phyloP scores from a whole-genome alignment of 1,284 basidiomycete species.

The Ceratobasidium sp. region DNA sequence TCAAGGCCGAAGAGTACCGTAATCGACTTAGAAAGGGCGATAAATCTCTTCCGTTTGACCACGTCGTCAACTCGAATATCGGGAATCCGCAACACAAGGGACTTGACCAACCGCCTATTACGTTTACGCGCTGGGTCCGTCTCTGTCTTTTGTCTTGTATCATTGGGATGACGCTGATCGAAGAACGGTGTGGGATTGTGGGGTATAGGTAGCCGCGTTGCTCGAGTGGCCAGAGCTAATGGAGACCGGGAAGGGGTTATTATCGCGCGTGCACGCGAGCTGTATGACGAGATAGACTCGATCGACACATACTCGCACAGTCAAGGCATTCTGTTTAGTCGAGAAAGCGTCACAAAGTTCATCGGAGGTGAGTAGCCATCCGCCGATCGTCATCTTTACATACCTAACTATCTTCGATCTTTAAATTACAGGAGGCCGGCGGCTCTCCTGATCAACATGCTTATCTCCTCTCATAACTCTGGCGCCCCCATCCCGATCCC shows the following conservation, averaged over 20 bases:
- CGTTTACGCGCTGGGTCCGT: constrained; percentile 90
- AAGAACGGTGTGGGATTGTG: constrained; percentile 14
- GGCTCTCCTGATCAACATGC: constrained; percentile 88
- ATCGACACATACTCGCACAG: constrained; percentile 97
- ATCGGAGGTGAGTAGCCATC: constrained; percentile 73
- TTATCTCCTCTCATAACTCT: constrained; percentile 72
- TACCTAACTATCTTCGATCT: background rate
- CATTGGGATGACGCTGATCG: constrained; percentile 9
- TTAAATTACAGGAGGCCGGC: constrained; percentile 77
- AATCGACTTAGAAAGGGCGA: constrained; percentile 70
- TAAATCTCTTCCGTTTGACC: constrained; percentile 80
- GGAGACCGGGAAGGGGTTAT: constrained; percentile 72
- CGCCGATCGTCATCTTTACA: background rate
- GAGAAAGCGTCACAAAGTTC: constrained; percentile 90
- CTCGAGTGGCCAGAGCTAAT: constrained; percentile 93
- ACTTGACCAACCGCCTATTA: constrained; percentile 92
- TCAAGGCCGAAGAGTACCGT: constrained; percentile 89
- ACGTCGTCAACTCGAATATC: constrained; percentile 95
- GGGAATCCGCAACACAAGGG: constrained; percentile 98
- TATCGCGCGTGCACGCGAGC: constrained; percentile 86
- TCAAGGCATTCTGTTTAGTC: constrained; percentile 91
- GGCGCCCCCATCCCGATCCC: constrained; percentile 97
- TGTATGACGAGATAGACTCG: constrained; percentile 90
- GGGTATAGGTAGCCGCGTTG: constrained; percentile 81
- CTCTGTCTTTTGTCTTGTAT: background rate